Conservation (phyloP, 768 basidiomycete species). For the Agaricus subrufescens region DNA sequence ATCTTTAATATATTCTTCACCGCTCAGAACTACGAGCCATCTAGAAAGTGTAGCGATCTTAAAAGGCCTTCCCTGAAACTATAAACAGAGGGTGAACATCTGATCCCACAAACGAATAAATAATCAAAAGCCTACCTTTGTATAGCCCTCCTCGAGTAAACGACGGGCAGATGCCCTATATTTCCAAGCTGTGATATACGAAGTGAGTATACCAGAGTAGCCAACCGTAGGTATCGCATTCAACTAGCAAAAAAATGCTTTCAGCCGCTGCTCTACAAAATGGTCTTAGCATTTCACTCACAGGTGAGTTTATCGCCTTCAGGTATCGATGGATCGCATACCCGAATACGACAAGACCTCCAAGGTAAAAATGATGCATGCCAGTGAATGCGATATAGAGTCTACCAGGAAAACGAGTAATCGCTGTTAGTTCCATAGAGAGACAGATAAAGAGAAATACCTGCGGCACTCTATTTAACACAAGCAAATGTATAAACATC, state of each 20-base stretch:
- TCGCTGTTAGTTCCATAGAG: too few relatives aligned
- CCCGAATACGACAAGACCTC: background rate
- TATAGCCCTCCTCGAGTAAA: constrained; percentile 20
- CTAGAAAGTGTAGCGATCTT: constrained; percentile 17
- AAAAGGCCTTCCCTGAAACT: constrained; percentile 21
- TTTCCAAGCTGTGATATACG: constrained; percentile 23
- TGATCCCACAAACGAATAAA: background rate
- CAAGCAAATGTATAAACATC: too few relatives aligned
- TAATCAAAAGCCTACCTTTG: constrained; percentile 16
- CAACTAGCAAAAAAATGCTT: background rate
- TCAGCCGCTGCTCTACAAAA: background rate
- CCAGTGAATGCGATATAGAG: background rate
- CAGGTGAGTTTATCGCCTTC: background rate
- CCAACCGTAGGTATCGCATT: constrained; percentile 9
- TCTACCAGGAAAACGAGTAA: background rate
- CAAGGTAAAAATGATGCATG: background rate
- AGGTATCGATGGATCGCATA: background rate
- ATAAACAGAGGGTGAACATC: background rate
- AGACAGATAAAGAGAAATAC: too few relatives aligned
- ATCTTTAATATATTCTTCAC: constrained; percentile 24
- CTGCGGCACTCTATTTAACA: too few relatives aligned
- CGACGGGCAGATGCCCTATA: constrained; percentile 25
- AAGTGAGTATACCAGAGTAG: constrained; percentile 1
- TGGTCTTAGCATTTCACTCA: background rate
- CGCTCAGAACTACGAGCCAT: constrained; percentile 37